These are phyloP conservation scores for Halophytophthora batemanensis DNA, from an alignment of 352 stramenopile genomes.

Conservation along the genomic window DNA sequence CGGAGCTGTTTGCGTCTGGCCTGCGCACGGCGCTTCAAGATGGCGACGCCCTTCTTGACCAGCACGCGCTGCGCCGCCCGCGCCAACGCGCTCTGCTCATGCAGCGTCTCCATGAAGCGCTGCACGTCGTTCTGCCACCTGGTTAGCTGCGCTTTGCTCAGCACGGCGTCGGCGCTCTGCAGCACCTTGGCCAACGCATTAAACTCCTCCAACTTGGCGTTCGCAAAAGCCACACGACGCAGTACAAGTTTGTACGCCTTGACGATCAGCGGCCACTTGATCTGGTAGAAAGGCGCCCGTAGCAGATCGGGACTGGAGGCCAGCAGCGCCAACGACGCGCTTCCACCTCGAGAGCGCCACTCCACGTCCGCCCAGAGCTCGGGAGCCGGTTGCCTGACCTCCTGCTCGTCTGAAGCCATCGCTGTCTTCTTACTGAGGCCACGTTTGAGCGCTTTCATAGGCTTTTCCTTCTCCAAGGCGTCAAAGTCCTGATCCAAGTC, in stretches of 20 bases:
- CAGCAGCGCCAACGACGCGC: conserved; percentile 24
- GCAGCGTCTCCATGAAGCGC: conserved; percentile 27
- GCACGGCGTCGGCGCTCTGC: conserved; percentile 36
- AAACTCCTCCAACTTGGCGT: conserved; percentile 60
- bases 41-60: conserved; percentile 38
- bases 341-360: conserved; percentile 34
- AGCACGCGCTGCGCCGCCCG: conserved; percentile 38
- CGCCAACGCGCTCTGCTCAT: conserved; percentile 22
- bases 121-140: conserved; percentile 48
- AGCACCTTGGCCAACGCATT: conserved; percentile 50
- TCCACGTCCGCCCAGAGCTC: conserved; percentile 39
- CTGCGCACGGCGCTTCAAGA: conserved; percentile 37
- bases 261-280: conserved; percentile 46
- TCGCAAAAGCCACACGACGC: conserved; percentile 36
- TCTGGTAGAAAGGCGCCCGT: conserved; percentile 43
- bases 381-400: conserved; percentile 5
- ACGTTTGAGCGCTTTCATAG: conserved; percentile 16
- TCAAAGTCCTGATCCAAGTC: conserved; percentile 54
- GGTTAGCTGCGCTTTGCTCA: conserved; percentile 52
- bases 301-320: conserved; percentile 49
- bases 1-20: conserved; percentile 46
- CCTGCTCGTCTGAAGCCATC: conserved; percentile 19
- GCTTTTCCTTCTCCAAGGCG: conserved; percentile 14
- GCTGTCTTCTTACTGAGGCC: conserved; percentile 40
- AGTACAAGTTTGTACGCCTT: conserved; percentile 50